A percentile compares a stretch with the other conserved stretches of the same genome.
Evolutionary conservation across 768 basidiomycete species (phyloP).

Genomic region (Pilatotrama ljubarskyi): DNA sequence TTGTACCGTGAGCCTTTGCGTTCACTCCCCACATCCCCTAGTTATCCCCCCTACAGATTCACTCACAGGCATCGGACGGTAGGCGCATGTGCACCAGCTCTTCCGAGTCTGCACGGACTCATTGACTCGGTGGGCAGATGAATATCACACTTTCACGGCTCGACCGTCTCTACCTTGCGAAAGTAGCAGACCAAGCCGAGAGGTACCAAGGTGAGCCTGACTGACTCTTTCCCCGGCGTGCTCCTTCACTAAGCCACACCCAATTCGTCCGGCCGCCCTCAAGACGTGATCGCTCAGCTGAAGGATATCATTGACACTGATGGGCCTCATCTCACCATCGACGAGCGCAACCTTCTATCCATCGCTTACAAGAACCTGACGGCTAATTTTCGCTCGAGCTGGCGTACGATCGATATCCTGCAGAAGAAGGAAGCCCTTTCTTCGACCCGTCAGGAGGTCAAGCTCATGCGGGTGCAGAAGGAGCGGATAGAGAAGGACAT

Average conservation of each 20-base stretch:
- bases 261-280: background rate
- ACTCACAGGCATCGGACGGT: background rate
- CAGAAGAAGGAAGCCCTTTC: slow-evolving; percentile 65
- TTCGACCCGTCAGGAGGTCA: slow-evolving; percentile 54
- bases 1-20: background rate
- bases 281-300: slow-evolving; percentile 78
- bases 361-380: slow-evolving; percentile 92
- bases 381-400: slow-evolving; percentile 78
- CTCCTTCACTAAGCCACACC: too few species aligned
- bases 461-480: slow-evolving; percentile 71
- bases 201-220: slow-evolving; percentile 72
- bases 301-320: slow-evolving; percentile 70
- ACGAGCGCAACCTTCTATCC: slow-evolving; percentile 87
- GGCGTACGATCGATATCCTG: slow-evolving; percentile 77
- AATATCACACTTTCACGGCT: slow-evolving; percentile 27
- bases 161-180: slow-evolving; percentile 63
- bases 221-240: background rate
- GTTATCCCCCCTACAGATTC: background rate
- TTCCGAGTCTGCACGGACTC: background rate
- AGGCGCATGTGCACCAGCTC: background rate
- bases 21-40: background rate
- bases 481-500: slow-evolving; percentile 78
- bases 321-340: slow-evolving; percentile 69
- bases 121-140: background rate
- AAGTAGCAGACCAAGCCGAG: slow-evolving; percentile 85